These are phyloP conservation scores for Pharus latifolius DNA, from an alignment of 176 grass and related monocot species.

Conservation along the genomic window DNA sequence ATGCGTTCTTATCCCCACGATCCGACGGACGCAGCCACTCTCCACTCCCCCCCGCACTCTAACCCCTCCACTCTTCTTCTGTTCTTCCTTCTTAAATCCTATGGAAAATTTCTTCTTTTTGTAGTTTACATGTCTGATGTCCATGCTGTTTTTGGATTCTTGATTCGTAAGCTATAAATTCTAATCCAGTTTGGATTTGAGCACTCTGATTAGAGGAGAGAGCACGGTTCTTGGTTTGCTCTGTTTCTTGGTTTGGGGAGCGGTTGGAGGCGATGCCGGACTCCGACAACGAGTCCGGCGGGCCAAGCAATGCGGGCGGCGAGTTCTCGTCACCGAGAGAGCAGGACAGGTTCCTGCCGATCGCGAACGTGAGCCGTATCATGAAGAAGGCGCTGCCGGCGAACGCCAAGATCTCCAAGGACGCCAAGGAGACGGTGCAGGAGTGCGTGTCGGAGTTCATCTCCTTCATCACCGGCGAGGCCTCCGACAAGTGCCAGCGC, in stretches of 20 bases:
- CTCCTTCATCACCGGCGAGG: constrained; percentile 93
- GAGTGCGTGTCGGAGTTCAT: constrained; percentile 99
- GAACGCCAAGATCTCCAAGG: constrained; percentile 95
- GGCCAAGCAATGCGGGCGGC: constrained; percentile 21
- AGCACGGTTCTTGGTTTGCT: too few species aligned
- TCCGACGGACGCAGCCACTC: constrained; percentile 5
- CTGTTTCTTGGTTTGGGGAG: neutral
- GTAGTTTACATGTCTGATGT: too few species aligned
- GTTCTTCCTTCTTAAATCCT: neutral
- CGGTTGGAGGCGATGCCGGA: constrained; percentile 42
- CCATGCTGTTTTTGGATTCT: neutral
- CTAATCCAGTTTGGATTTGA: neutral
- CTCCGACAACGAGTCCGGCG: constrained; percentile 85
- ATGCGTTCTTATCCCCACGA: constrained; percentile 65
- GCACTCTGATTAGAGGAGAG: neutral
- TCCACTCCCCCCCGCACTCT: neutral
- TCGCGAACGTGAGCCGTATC: constrained; percentile 95
- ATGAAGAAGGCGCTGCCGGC: constrained; percentile 96
- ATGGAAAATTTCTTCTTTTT: too few species aligned
- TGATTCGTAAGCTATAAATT: neutral
- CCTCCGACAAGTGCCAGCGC: constrained; percentile 95
- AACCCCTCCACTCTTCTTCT: neutral
- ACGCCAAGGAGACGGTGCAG: constrained; percentile 98
- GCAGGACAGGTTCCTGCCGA: constrained; percentile 88
- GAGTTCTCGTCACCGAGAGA: constrained; percentile 50